Evolutionary conservation across 495 filamentous ascomycete species (phyloP).

Genomic region (Hypomontagnella monticulosa): DNA sequence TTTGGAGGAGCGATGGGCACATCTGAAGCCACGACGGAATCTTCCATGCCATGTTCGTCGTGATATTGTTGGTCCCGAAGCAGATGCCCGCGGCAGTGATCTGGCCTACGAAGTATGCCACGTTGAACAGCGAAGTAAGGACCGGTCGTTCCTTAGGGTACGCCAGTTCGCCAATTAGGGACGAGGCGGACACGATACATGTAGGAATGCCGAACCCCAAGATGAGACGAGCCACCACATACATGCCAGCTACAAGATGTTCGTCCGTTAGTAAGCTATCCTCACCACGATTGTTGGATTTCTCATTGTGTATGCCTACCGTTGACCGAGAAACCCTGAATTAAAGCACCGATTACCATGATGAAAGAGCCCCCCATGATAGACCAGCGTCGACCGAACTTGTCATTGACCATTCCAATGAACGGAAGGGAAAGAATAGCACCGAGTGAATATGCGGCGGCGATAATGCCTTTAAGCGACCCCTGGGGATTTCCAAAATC

Average conservation of each 20-base stretch:
- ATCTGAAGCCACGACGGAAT: constrained; percentile 70
- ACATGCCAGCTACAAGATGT: constrained; percentile 59
- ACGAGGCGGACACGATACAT: constrained; percentile 69
- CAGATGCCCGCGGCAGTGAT: constrained; percentile 69
- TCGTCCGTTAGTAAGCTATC: not conserved
- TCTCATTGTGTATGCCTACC: constrained; percentile 36
- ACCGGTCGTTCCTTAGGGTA: constrained; percentile 72
- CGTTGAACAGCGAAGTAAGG: constrained; percentile 74
- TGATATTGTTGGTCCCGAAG: constrained; percentile 66
- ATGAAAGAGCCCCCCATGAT: constrained; percentile 67
- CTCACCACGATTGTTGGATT: not conserved
- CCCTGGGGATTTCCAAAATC: constrained; percentile 52
- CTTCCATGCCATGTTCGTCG: constrained; percentile 69
- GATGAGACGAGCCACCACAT: constrained; percentile 69
- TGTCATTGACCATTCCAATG: constrained; percentile 65
- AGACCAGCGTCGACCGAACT: constrained; percentile 66
- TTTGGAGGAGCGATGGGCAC: constrained; percentile 66
- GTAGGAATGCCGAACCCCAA: constrained; percentile 72
- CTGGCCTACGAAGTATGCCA: constrained; percentile 69
- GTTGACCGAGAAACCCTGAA: constrained; percentile 55
- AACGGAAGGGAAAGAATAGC: constrained; percentile 67
- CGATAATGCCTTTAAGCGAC: constrained; percentile 56
- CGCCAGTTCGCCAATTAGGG: constrained; percentile 69
- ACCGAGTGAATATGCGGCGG: constrained; percentile 63
- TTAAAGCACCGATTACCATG: constrained; percentile 67